These are phyloP conservation scores for Platanthera zijinensis DNA, from an alignment of 106 monocot genomes.

Conservation along the genomic window DNA sequence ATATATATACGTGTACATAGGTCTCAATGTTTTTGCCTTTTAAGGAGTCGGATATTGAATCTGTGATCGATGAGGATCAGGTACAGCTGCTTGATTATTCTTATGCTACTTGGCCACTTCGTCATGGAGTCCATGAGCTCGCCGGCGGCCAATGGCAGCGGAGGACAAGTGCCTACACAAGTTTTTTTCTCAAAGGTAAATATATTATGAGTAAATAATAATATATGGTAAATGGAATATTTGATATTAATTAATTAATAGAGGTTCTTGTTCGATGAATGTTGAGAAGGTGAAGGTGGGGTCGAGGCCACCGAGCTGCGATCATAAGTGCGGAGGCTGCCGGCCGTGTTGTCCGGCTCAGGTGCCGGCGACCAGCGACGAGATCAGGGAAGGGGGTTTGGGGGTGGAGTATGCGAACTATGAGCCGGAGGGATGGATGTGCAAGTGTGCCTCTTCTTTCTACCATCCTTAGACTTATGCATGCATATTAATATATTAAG, in stretches of 20 bases:
- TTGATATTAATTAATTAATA: too few relatives aligned
- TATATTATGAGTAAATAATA: neutral
- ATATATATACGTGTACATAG: too few relatives aligned
- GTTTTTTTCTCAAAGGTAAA: neutral
- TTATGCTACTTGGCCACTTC: neutral
- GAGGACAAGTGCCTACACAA: neutral
- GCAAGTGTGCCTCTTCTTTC: constrained; percentile 61
- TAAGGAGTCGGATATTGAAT: neutral
- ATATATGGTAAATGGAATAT: too few relatives aligned
- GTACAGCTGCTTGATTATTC: neutral
- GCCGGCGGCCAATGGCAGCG: neutral
- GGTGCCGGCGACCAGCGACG: constrained; percentile 27
- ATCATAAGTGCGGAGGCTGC: constrained; percentile 38
- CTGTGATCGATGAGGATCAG: neutral
- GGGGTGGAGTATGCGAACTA: constrained; percentile 47
- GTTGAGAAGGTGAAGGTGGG: constrained; percentile 14
- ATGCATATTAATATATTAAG: too few relatives aligned
- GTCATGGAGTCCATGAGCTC: neutral
- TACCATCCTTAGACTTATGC: constrained; percentile 28
- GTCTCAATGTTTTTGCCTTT: neutral
- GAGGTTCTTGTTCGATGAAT: neutral
- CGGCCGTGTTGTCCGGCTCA: constrained; percentile 40
- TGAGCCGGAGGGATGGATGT: constrained; percentile 76
- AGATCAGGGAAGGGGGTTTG: neutral
- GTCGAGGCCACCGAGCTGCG: constrained; percentile 59